Percentiles rank a stretch among this genome's conserved stretches.
phyloP scores from a whole-genome alignment of 768 basidiomycete species.

The Suillus sp. region DNA sequence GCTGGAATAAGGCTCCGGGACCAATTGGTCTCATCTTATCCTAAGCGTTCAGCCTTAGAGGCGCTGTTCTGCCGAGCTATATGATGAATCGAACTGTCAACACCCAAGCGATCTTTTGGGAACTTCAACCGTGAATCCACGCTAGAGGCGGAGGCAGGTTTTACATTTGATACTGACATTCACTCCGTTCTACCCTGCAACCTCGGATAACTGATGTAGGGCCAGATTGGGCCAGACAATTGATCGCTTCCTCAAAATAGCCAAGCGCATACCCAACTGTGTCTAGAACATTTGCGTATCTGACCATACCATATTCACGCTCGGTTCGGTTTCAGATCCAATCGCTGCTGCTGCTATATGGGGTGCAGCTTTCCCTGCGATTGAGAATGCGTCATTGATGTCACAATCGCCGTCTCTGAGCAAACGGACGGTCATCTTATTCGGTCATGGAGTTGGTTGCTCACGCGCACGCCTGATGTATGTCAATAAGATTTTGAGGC shows the following conservation, averaged over 20 bases:
- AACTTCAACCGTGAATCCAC: constrained; percentile 29
- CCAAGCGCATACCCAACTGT: constrained; percentile 31
- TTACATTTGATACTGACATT: constrained; percentile 34
- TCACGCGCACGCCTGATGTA: constrained; percentile 45
- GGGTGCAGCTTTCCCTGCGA: constrained; percentile 35
- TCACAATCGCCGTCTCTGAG: constrained; percentile 15
- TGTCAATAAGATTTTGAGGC: constrained; percentile 13
- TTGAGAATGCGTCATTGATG: constrained; percentile 29
- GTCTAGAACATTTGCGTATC: constrained; percentile 29
- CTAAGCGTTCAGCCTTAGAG: constrained; percentile 16
- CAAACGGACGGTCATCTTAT: constrained; percentile 45
- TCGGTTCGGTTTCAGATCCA: constrained; percentile 17
- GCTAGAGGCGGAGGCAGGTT: constrained; percentile 24
- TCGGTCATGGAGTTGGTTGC: constrained; percentile 49
- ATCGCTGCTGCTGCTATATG: constrained; percentile 29
- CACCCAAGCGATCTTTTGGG: constrained; percentile 28
- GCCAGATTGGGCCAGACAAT: constrained; percentile 34
- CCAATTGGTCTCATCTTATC: not conserved
- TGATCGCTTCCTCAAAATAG: constrained; percentile 35
- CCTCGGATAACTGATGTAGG: not conserved
- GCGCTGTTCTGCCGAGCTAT: constrained; percentile 32
- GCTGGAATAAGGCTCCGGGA: not conserved
- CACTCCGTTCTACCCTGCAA: constrained; percentile 36
- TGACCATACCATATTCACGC: constrained; percentile 5
- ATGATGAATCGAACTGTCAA: constrained; percentile 34